These are phyloP conservation scores for Angomonas ambiguus DNA, from an alignment of 208 protist species.

Conservation along the genomic window DNA sequence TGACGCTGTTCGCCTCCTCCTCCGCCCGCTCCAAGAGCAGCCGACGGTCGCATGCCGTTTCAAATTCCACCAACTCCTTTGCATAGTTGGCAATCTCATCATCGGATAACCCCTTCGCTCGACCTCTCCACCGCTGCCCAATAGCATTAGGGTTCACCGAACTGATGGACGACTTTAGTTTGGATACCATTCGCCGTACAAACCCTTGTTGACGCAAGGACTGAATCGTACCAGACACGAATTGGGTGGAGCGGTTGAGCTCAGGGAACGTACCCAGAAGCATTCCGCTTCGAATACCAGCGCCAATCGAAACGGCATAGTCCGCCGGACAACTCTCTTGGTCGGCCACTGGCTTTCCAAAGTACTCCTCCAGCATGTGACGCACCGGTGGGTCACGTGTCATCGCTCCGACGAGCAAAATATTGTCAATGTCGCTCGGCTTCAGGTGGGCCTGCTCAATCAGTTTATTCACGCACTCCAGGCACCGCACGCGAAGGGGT, in stretches of 20 bases:
- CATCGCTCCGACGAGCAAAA: slow-evolving; percentile 89
- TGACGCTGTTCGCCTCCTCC: slow-evolving; percentile 81
- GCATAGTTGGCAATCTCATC: slow-evolving; percentile 86
- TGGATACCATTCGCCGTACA: slow-evolving; percentile 33
- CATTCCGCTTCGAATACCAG: slow-evolving; percentile 78
- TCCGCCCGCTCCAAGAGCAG: slow-evolving; percentile 81
- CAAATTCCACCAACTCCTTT: slow-evolving; percentile 88
- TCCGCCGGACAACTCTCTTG: slow-evolving; percentile 79
- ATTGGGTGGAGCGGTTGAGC: slow-evolving; percentile 68
- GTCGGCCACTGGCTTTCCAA: slow-evolving; percentile 48
- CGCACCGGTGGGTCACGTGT: slow-evolving; percentile 88
- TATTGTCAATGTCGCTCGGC: slow-evolving; percentile 69
- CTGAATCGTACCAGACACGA: slow-evolving; percentile 80
- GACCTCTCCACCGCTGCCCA: slow-evolving; percentile 81
- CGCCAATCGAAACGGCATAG: slow-evolving; percentile 87
- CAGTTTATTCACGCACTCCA: slow-evolving; percentile 72
- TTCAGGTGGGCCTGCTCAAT: slow-evolving; percentile 61
- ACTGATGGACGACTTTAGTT: slow-evolving; percentile 22
- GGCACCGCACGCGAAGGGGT: slow-evolving; percentile 71
- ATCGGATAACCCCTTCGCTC: slow-evolving; percentile 65
- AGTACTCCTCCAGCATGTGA: slow-evolving; percentile 79
- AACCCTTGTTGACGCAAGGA: slow-evolving; percentile 43
- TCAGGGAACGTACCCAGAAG: slow-evolving; percentile 77
- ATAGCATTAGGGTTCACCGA: slow-evolving; percentile 82
- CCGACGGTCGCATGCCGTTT: slow-evolving; percentile 72